Evolutionary conservation across 2,329 filamentous ascomycete genomes (phyloP), one percentile per base, ranked within the genome.

Genomic region (Cyphellophora attinorum): DNA sequence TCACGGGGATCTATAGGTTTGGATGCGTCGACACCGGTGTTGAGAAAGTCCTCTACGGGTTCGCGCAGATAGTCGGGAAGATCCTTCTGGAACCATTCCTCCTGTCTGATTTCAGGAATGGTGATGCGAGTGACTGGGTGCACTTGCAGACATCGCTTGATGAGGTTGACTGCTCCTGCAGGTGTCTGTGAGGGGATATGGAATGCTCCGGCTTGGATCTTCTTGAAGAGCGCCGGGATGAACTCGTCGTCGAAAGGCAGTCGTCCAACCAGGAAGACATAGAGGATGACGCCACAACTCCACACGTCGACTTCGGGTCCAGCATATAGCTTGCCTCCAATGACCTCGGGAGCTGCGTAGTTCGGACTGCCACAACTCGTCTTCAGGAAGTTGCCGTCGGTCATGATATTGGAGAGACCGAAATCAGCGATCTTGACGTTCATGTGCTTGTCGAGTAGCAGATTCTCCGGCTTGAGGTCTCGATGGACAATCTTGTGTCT

Each of bases 341-440:
- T 96, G 41, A 98, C 91, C 59, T 98, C 91, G 5, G 91, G 91
- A 1, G 91, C 91, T 10, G 91, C 91, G 59, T 98, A 98, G 60
- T 98, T 98, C 27, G 91, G 91, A 55, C 89, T 96, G 34, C 91
- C 91, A 53, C 91, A 98, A 57, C 88, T 96, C 1, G 91, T 98
- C 65, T 95, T 96, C 52, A 98, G 74, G 56, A 98, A 98, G 58
- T 98, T 98, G 16, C 91, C 91, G 56, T 98, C 91, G 0, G 91
- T 96, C 91, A 98, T 98, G 63, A 98, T 98, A 57, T 98, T 98
- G 67, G 89, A 96, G 38, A 98, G 70, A 38, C 91, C 91, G 50
- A 98, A 98, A 62, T 98, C 91, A 51, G 91, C 91, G 64, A 98
- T 98, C 67, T 98, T 98, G 62, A 98, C 89, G 52, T 98, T 95